Evolutionary conservation across 208 protist species (phyloP), one percentile per base, ranked within the genome.

Genomic region (Wallacemonas rigidus): DNA sequence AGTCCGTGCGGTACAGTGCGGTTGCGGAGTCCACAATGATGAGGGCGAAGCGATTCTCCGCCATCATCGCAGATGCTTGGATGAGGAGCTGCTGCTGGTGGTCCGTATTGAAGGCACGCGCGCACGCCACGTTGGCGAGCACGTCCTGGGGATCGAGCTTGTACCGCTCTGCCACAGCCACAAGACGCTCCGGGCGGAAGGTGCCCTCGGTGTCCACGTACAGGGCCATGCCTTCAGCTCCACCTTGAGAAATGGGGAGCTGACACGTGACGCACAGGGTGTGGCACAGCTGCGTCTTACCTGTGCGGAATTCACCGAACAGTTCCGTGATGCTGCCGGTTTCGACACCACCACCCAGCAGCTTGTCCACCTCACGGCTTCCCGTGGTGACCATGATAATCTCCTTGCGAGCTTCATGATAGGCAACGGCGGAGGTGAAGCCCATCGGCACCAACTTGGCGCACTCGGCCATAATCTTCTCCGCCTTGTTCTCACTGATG

Each of bases 131-230:
- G 80, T 99, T 99, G 65, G 99, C 98, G 5, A 99, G 90, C 45
- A 99, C 98, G 68, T 99, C 98, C 70, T 99, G 85, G 44, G 95
- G 89, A 79, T 98, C 88, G 3, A 99, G 76, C 45, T 97, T 97
- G 79, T 97, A 99, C 14, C 95, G 86, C 75, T 98, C 91, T 53
- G 96, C 96, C 38, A 98, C 95, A 5, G 90, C 88, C 15, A 92
- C 81, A 12, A 97, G 79, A 17, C 93, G 84, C 79, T 98, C 92
- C 8, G 99, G 98, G 62, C 99, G 95, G 76, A 99, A 99, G 3
- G 99, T 99, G 57, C 99, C 99, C 85, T 99, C 99, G 0, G 99
- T 99, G 76, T 99, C 99, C 75, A 99, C 99, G 82, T 99, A 99
- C 4, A 99, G 80, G 48, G 98, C 98, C 91, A 99, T 99, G 60